A percentile compares a stretch with the other conserved stretches of the same genome.
phyloP scores from a whole-genome alignment of 202 grass and related monocot species.

The Elaeis oleifera region DNA sequence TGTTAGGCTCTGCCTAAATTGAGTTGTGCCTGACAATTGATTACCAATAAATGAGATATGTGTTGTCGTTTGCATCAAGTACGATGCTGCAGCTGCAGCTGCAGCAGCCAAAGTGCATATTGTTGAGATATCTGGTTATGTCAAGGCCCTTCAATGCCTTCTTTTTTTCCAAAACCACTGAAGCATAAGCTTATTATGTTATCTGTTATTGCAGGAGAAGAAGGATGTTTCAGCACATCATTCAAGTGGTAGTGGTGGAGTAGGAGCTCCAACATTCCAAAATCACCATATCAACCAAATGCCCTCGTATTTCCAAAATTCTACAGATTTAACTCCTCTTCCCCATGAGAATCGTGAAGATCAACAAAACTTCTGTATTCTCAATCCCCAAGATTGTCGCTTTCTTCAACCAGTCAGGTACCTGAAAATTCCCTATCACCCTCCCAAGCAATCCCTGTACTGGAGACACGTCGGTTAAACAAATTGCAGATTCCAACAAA shows the following conservation, averaged over 20 bases:
- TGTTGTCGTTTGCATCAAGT: too few species aligned
- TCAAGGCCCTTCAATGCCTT: too few species aligned
- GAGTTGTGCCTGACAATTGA: too few species aligned
- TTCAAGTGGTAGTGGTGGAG: conserved; percentile 25
- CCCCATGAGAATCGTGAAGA: conserved; percentile 42
- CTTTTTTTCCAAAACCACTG: too few species aligned
- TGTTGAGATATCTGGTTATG: too few species aligned
- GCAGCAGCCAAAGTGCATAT: too few species aligned
- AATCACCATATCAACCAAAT: conserved; percentile 44
- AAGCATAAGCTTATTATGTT: neutral
- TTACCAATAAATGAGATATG: too few species aligned
- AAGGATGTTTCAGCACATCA: conserved; percentile 9
- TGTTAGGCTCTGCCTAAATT: too few species aligned
- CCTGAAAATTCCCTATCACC: conserved; percentile 19
- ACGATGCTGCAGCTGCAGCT: too few species aligned
- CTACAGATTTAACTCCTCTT: conserved; percentile 27
- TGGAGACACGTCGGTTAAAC: conserved; percentile 42
- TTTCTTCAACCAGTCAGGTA: conserved; percentile 47
- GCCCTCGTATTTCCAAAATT: conserved; percentile 39
- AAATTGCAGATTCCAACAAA: conserved; percentile 74
- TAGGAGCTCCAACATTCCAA: conserved; percentile 37
- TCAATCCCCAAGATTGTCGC: conserved; percentile 40
- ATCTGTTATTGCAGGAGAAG: conserved; percentile 6
- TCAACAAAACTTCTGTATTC: conserved; percentile 46
- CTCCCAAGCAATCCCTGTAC: conserved; percentile 8